Evolutionary conservation across 108 stramenopile genomes (phyloP).

Genomic region (Bacterosira constricta): DNA sequence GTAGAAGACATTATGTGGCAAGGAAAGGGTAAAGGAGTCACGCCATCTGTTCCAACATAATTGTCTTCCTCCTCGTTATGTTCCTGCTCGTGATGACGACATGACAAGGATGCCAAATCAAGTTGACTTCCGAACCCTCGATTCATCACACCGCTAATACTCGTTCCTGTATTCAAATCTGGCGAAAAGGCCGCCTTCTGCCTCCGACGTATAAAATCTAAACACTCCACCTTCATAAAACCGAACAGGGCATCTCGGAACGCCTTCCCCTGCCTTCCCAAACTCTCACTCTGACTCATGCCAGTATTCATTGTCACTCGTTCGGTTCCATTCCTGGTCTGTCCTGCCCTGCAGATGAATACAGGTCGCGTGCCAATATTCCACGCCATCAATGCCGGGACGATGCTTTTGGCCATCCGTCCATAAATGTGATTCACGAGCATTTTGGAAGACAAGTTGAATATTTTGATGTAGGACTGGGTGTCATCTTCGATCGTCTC

Average conservation of each 20-base stretch:
- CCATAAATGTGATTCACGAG: conserved; percentile 69
- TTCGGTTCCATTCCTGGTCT: conserved; percentile 60
- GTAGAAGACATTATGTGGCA: conserved; percentile 72
- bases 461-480: conserved; percentile 93
- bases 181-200: conserved; percentile 41
- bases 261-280: conserved; percentile 64
- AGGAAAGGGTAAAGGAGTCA: conserved; percentile 62
- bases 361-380: conserved; percentile 89
- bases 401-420: conserved; percentile 88
- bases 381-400: conserved; percentile 91
- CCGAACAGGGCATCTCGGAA: conserved; percentile 75
- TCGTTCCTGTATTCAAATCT: conserved; percentile 52
- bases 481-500: conserved; percentile 94
- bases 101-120: conserved; percentile 1
- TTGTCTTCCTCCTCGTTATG: conserved; percentile 17
- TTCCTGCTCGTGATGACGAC: background rate
- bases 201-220: conserved; percentile 60
- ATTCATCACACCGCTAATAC: conserved; percentile 64
- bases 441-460: conserved; percentile 87
- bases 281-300: conserved; percentile 57
- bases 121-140: background rate
- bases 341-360: conserved; percentile 84
- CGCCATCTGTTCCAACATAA: conserved; percentile 34
- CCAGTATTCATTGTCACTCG: conserved; percentile 17
- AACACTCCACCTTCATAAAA: conserved; percentile 67